Percentiles rank a stretch among this genome's conserved stretches.
These are phyloP conservation scores for Sicyos baderoa DNA, from an alignment of 306 rosid genomes.

Conservation along the genomic window DNA sequence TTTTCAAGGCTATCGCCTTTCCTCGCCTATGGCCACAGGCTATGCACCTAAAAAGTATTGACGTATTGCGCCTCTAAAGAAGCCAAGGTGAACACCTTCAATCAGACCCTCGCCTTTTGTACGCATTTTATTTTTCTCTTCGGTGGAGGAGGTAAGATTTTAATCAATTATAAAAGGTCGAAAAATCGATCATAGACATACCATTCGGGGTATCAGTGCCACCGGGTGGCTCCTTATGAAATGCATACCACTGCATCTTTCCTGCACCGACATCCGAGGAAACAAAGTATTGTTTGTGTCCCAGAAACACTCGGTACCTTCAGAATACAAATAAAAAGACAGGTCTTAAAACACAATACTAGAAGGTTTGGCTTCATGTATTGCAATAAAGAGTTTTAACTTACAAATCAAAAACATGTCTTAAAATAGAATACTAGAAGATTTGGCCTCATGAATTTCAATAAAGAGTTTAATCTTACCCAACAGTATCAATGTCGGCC, in stretches of 20 bases:
- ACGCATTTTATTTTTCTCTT: not conserved
- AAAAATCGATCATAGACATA: conserved; percentile 34
- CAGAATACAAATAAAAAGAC: conserved; percentile 27
- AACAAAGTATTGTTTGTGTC: conserved; percentile 96
- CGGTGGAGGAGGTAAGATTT: not conserved
- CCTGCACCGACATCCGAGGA: conserved; percentile 96
- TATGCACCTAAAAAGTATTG: no score
- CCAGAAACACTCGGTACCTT: conserved; percentile 97
- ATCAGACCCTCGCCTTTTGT: no score
- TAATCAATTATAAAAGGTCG: conserved; percentile 18
- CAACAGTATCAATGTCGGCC: conserved; percentile 83
- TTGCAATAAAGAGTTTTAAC: conserved; percentile 3
- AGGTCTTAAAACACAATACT: not conserved
- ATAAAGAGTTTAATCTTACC: conserved; percentile 37
- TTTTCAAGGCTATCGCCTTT: no score
- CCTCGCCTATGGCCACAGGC: no score
- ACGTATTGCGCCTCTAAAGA: no score
- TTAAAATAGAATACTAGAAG: not conserved
- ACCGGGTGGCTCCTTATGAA: conserved; percentile 71
- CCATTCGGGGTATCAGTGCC: conserved; percentile 61
- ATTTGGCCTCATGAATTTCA: not conserved
- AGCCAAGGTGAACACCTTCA: no score
- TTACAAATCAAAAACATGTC: conserved; percentile 27
- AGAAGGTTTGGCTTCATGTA: not conserved
- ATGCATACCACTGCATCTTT: conserved; percentile 99